phyloP scores from a whole-genome alignment of 192 early-diverging fungal species.

The Coemansia sp. region DNA sequence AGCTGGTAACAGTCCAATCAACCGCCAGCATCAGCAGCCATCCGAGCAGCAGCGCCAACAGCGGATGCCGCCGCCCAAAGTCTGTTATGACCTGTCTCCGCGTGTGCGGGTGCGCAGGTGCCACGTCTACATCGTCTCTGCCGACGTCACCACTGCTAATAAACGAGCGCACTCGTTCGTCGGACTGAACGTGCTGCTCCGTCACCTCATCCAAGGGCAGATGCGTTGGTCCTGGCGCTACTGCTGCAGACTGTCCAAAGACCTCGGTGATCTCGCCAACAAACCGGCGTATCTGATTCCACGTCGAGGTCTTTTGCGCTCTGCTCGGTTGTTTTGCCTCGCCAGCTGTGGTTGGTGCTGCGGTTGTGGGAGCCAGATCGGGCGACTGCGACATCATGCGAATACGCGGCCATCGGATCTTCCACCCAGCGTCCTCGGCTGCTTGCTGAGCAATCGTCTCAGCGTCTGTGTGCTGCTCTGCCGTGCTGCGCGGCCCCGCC shows the following conservation, averaged over 20 bases:
- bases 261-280: conserved; percentile 43
- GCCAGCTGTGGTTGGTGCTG: background rate
- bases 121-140: background rate
- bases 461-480: conserved; percentile 14
- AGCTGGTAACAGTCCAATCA: conserved; percentile 42
- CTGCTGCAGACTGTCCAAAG: conserved; percentile 19
- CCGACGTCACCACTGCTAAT: background rate
- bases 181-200: background rate
- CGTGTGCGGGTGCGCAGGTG: background rate
- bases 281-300: conserved; percentile 33
- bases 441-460: conserved; percentile 40
- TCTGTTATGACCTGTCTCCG: background rate
- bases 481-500: background rate
- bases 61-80: conserved; percentile 30
- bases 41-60: conserved; percentile 17
- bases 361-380: conserved; percentile 18
- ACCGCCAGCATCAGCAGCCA: conserved; percentile 25
- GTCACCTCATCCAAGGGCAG: conserved; percentile 4
- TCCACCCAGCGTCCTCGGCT: conserved; percentile 46
- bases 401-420: conserved; percentile 42
- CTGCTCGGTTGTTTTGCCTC: background rate
- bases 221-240: background rate
- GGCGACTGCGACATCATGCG: conserved; percentile 54
- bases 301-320: conserved; percentile 10
- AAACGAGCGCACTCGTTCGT: conserved; percentile 3